Percentiles rank a stretch among this genome's conserved stretches.
Conservation (phyloP, 2,329 filamentous ascomycete genomes). For the Pseudocercospora macadamiae region DNA sequence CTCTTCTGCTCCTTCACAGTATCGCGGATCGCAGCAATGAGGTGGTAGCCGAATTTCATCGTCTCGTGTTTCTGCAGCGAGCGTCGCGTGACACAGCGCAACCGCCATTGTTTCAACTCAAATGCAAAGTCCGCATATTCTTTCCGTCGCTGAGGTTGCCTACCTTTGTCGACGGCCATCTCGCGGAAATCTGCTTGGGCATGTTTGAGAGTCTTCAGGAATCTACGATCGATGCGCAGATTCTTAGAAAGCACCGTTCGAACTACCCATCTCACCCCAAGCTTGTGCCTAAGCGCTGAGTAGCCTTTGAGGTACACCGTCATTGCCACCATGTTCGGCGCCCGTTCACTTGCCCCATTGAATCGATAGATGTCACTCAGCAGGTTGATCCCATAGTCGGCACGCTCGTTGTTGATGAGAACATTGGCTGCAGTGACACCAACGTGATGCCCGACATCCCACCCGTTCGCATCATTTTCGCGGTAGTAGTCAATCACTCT, state of each 20-base stretch:
- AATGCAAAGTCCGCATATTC: not conserved
- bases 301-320: conserved; percentile 39
- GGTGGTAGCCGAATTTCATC: conserved; percentile 1
- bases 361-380: conserved; percentile 34
- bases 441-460: conserved; percentile 32
- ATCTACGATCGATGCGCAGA: conserved; percentile 34
- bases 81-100: conserved; percentile 1
- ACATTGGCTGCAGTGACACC: conserved; percentile 35
- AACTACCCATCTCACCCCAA: conserved; percentile 36
- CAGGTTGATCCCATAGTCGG: conserved; percentile 34
- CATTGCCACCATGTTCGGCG: conserved; percentile 37
- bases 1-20: not conserved
- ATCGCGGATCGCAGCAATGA: conserved; percentile 1
- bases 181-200: not conserved
- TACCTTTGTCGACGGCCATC: not conserved
- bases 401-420: conserved; percentile 31
- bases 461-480: conserved; percentile 33
- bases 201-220: conserved; percentile 22
- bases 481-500: conserved; percentile 36
- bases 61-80: not conserved
- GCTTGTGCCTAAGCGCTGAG: conserved; percentile 18
- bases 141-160: not conserved
- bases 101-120: not conserved
- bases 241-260: conserved; percentile 31
- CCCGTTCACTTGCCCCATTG: conserved; percentile 23